A percentile compares a stretch with the other conserved stretches of the same genome.
phyloP scores from a whole-genome alignment of 2,329 filamentous ascomycete species.

The Chaetomium sp. region DNA sequence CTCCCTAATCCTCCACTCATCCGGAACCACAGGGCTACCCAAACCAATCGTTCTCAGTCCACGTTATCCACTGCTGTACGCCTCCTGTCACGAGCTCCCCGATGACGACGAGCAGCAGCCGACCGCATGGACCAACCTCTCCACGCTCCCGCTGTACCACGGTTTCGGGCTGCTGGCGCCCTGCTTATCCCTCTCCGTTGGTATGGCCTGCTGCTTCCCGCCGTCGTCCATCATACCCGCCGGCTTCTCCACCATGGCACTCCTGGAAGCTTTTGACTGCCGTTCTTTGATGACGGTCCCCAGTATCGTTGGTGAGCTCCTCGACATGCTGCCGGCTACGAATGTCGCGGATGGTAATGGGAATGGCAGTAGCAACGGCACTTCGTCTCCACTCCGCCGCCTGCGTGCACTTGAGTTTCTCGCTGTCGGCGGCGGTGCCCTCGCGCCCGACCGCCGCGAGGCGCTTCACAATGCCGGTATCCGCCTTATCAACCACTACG shows the following conservation, averaged over 20 bases:
- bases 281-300: neutral
- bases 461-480: neutral
- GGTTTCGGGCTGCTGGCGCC: neutral
- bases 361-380: neutral
- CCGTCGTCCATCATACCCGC: neutral
- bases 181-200: neutral
- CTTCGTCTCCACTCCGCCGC: neutral
- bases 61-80: neutral
- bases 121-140: neutral
- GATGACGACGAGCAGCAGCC: neutral
- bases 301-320: neutral
- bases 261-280: neutral
- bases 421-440: neutral
- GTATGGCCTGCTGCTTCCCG: neutral
- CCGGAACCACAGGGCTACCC: neutral
- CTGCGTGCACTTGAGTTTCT: neutral
- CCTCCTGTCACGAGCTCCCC: neutral
- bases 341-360: too few species aligned
- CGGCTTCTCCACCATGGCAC: neutral
- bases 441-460: neutral
- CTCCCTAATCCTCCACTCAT: neutral
- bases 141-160: neutral
- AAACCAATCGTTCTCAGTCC: neutral
- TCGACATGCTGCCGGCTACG: neutral
- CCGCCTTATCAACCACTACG: neutral